Conservation (phyloP, 2,329 filamentous ascomycete genomes). For the Bipolaris victoriae region DNA sequence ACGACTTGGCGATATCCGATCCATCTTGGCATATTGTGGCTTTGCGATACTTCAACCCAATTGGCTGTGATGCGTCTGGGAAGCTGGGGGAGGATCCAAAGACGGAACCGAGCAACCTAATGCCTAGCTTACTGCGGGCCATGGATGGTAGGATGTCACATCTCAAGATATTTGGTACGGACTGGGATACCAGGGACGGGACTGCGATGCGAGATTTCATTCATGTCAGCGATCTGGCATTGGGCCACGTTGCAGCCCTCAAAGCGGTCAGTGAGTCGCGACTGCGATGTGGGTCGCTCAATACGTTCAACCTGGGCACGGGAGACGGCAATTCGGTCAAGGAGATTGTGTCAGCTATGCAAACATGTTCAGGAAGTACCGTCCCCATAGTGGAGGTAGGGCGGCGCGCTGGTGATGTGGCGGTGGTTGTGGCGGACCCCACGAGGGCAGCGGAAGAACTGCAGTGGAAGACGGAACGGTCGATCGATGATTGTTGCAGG, state of each 20-base stretch:
- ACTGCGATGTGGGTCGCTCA: slow-evolving; percentile 19
- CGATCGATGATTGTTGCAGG: too few species aligned
- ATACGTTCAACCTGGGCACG: slow-evolving; percentile 45
- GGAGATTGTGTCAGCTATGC: slow-evolving; percentile 41
- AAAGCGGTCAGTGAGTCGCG: slow-evolving; percentile 11
- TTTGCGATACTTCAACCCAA: slow-evolving; percentile 67
- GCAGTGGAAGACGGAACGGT: too few species aligned
- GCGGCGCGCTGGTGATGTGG: too few species aligned
- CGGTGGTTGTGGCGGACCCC: too few species aligned
- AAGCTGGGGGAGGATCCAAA: slow-evolving; percentile 65
- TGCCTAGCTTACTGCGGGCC: too few species aligned
- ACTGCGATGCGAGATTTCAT: slow-evolving; percentile 70
- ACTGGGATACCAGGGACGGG: slow-evolving; percentile 68
- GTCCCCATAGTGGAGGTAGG: too few species aligned
- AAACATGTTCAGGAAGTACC: slow-evolving; percentile 31
- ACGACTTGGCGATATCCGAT: slow-evolving; percentile 63
- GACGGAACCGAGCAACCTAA: too few species aligned
- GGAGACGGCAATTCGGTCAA: slow-evolving; percentile 42
- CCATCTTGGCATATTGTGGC: slow-evolving; percentile 66
- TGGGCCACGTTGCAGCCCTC: slow-evolving; percentile 65
- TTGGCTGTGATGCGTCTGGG: slow-evolving; percentile 66
- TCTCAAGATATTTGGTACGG: slow-evolving; percentile 23
- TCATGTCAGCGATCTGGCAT: slow-evolving; percentile 67
- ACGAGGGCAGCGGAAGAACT: too few species aligned
- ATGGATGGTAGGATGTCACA: too few species aligned